These are phyloP conservation scores for Cutaneotrichosporon daszewskae DNA, from an alignment of 1,284 basidiomycete genomes.

Conservation along the genomic window DNA sequence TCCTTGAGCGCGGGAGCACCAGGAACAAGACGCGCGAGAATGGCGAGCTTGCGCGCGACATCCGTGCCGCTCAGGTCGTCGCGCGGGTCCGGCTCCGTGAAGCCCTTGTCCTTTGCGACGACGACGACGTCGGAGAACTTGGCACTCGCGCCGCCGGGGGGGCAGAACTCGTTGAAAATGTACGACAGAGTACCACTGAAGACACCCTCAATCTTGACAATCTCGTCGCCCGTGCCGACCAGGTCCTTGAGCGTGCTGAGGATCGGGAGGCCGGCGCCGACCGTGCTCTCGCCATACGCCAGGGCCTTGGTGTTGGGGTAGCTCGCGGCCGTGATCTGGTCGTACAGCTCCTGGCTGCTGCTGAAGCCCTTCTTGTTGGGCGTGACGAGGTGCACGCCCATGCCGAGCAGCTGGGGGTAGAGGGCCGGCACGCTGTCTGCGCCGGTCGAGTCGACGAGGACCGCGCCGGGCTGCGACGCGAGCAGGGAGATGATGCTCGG, in stretches of 20 bases:
- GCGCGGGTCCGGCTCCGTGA: slow-evolving; percentile 95
- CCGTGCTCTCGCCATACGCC: slow-evolving; percentile 86
- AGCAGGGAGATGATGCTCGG: slow-evolving; percentile 47
- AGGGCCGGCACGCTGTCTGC: slow-evolving; percentile 72
- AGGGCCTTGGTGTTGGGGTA: slow-evolving; percentile 55
- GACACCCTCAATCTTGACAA: slow-evolving; percentile 55
- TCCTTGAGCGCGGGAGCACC: slow-evolving; percentile 52
- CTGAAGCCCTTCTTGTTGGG: slow-evolving; percentile 98
- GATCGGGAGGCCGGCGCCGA: slow-evolving; percentile 92
- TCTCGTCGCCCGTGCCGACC: slow-evolving; percentile 82
- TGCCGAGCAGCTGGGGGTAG: slow-evolving; percentile 75
- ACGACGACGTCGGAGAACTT: slow-evolving; percentile 85
- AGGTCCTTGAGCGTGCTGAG: slow-evolving; percentile 87
- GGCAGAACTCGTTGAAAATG: slow-evolving; percentile 96
- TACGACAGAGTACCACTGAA: slow-evolving; percentile 91
- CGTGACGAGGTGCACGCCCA: slow-evolving; percentile 82
- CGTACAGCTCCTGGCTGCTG: slow-evolving; percentile 64
- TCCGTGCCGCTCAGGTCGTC: slow-evolving; percentile 96
- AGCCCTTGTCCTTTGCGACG: slow-evolving; percentile 84
- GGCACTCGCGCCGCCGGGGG: slow-evolving; percentile 41
- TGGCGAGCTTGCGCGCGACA: slow-evolving; percentile 94
- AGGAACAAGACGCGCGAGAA: slow-evolving; percentile 73
- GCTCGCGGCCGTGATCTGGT: slow-evolving; percentile 57
- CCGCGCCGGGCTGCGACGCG: slow-evolving; percentile 50
- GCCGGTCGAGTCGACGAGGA: slow-evolving; percentile 91